These are phyloP conservation scores for Aquilaria agallochum DNA, from an alignment of 441 rosid genomes.

Conservation along the genomic window DNA sequence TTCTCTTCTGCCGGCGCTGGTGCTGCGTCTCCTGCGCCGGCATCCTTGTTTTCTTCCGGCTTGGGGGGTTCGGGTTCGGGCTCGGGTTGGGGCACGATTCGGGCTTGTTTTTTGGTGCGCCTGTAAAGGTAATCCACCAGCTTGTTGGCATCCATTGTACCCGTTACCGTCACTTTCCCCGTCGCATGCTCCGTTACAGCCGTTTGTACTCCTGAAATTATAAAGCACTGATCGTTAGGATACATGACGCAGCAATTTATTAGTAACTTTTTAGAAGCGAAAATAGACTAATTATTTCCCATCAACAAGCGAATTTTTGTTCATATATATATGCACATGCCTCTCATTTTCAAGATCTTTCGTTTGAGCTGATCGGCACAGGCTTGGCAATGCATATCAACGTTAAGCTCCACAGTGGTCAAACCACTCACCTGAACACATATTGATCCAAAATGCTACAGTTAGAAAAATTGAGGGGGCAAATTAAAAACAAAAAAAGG, in stretches of 20 bases:
- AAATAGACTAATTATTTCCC: no score
- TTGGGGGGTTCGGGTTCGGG: constrained; percentile 38
- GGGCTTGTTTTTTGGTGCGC: constrained; percentile 75
- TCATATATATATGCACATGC: constrained; percentile 22
- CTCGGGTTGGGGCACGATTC: constrained; percentile 68
- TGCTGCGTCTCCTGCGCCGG: constrained; percentile 23
- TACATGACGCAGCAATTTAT: background rate
- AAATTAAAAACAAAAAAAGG: background rate
- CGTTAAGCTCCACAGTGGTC: constrained; percentile 70
- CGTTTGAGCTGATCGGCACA: constrained; percentile 88
- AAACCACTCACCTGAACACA: constrained; percentile 44
- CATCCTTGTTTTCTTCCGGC: constrained; percentile 32
- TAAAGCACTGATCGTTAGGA: background rate
- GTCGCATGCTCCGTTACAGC: constrained; percentile 57
- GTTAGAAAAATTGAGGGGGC: background rate
- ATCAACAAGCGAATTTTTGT: background rate
- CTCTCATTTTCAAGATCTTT: constrained; percentile 93
- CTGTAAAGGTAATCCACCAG: constrained; percentile 80
- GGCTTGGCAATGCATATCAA: constrained; percentile 88
- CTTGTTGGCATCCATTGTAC: constrained; percentile 78
- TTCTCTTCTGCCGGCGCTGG: constrained; percentile 25
- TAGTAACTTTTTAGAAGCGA: no score
- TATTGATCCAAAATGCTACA: no score
- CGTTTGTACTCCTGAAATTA: constrained; percentile 65
- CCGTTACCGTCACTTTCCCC: constrained; percentile 74